These are phyloP conservation scores for Yamadazyma taylorii DNA, from an alignment of 1,139 yeast species.

Conservation along the genomic window DNA sequence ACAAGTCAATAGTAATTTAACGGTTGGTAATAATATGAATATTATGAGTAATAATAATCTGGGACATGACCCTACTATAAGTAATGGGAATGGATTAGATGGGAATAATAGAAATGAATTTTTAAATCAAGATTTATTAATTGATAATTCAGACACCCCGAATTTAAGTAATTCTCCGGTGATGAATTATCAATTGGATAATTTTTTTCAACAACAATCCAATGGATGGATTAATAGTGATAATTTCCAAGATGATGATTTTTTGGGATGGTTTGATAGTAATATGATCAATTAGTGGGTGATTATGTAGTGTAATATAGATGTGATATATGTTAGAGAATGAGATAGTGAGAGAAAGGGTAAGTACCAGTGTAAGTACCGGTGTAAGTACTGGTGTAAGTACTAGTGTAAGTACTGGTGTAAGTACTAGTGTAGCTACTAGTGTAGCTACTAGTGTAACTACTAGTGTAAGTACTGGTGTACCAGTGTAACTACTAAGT, in stretches of 20 bases:
- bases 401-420: no score
- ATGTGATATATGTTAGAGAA: no score
- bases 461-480: no score
- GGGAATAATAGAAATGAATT: not conserved
- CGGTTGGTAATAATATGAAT: not conserved
- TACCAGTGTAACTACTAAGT: no score
- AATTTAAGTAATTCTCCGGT: slow-evolving; percentile 11
- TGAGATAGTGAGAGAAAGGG: no score
- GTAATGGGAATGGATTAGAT: not conserved
- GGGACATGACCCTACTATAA: not conserved
- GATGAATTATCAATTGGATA: slow-evolving; percentile 48
- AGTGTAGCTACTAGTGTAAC: no score
- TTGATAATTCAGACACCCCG: not conserved
- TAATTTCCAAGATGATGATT: slow-evolving; percentile 66
- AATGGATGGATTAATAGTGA: slow-evolving; percentile 76
- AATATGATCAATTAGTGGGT: slow-evolving; percentile 21
- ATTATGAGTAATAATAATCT: not conserved
- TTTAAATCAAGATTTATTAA: not conserved
- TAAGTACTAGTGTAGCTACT: no score
- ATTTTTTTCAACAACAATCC: slow-evolving; percentile 75
- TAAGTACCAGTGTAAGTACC: no score
- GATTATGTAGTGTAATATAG: slow-evolving; percentile 1
- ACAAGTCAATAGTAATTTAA: not conserved
- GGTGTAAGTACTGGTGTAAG: no score
- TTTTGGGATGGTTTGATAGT: slow-evolving; percentile 93